Evolutionary conservation across 2,329 filamentous ascomycete genomes (phyloP), one percentile per base, ranked within the genome.

Genomic region (Sporothrix protearum): DNA sequence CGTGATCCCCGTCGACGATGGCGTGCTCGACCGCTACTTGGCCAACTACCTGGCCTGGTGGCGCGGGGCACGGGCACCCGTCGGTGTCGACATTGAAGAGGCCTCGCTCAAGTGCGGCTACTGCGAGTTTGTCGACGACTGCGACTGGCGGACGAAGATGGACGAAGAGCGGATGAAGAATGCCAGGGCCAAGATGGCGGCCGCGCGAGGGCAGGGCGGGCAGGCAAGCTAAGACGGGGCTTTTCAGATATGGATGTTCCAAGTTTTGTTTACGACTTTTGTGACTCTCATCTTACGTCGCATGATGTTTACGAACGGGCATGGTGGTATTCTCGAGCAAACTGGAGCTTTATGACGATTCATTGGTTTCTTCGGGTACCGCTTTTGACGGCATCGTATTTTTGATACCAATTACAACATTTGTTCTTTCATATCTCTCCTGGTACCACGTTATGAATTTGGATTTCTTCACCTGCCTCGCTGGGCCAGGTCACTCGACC

Each of bases 91-190:
- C 7, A 86, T 97, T 8, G 91, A 94, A 77, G 94, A 97, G 76
- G 74, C 73, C 5, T 91, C 93, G 0, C 96, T 91, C 81, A 97
- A 97, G 80, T 97, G 94, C 78, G 83, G 89, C 30, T 88, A 85
- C 45, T 97, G 94, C 78, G 93, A 97, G 75, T 97, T 97, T 80
- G 88, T 86, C 0, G 90, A 92, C 3, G 84, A 83, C 3, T 97
- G 94, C 79, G 85, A 86, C 10, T 97, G 94, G 94, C 85, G 94
- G 47, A 84, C 87, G 75, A 84, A 84, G 14, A 91, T 91, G 80
- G 88, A 94, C 71, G 85, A 88, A 72, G 88, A 91, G 77, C 76
- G 76, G 9, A 45, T 79, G 69, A 69, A 71, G 10, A 71, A 67
- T 12, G 76, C 74, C 16, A 69, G 71, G 3, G 74, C 74, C 57